Evolutionary conservation across 2,329 filamentous ascomycete species (phyloP).

Genomic region (Dothidotthia symphoricarpi): DNA sequence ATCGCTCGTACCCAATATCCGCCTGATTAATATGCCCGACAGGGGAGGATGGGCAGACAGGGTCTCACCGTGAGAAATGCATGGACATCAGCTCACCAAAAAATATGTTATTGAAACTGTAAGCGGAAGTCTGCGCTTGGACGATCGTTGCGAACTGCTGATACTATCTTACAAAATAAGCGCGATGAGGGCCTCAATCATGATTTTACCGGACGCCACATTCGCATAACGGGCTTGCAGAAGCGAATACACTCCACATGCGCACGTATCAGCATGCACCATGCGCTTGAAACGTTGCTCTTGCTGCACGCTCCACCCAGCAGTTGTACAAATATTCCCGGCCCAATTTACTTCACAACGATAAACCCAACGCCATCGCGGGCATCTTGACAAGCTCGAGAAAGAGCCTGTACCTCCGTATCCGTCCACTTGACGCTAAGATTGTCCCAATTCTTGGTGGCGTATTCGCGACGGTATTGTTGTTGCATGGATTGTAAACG

Average conservation of each 20-base stretch:
- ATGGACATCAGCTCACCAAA: no score
- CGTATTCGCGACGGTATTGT: conserved; percentile 57
- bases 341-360: conserved; percentile 53
- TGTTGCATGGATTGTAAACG: conserved; percentile 58
- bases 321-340: conserved; percentile 20
- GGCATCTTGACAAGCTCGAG: conserved; percentile 56
- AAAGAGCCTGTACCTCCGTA: conserved; percentile 59
- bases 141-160: no score
- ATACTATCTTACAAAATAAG: no score
- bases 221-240: conserved; percentile 3
- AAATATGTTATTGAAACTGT: no score
- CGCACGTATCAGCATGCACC: conserved; percentile 15
- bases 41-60: no score
- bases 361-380: conserved; percentile 60
- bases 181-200: background rate
- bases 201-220: conserved; percentile 14
- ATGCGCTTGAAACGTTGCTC: conserved; percentile 17
- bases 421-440: conserved; percentile 65
- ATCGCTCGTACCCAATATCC: no score
- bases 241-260: conserved; percentile 3
- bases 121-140: no score
- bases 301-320: no score
- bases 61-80: no score
- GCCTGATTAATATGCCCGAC: no score
- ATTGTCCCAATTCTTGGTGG: conserved; percentile 62